A percentile compares a stretch with the other conserved stretches of the same genome.
These are phyloP conservation scores for Globisporangium viniferum DNA, from an alignment of 352 stramenopile genomes.

Conservation along the genomic window DNA sequence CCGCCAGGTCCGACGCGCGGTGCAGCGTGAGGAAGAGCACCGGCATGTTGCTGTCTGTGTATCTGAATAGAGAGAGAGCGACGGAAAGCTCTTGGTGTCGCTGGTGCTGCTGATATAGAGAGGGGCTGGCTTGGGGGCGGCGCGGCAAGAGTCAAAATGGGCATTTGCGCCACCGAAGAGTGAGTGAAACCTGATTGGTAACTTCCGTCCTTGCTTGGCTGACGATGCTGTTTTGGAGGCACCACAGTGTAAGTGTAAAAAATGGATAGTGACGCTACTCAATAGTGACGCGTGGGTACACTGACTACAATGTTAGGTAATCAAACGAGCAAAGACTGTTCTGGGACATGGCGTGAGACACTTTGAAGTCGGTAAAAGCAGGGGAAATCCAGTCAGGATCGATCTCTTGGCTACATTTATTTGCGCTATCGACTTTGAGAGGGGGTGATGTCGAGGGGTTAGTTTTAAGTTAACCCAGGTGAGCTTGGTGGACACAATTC, in stretches of 20 bases:
- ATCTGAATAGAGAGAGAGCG: background rate
- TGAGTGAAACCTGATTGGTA: background rate
- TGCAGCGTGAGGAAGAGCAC: slow-evolving; percentile 51
- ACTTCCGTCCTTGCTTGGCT: background rate
- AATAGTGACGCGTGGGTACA: slow-evolving; percentile 1
- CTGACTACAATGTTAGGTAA: background rate
- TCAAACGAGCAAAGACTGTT: background rate
- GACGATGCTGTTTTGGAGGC: background rate
- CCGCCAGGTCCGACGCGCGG: slow-evolving; percentile 46
- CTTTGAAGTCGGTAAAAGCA: background rate
- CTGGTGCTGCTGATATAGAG: background rate
- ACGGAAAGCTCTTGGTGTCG: background rate
- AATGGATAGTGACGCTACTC: background rate
- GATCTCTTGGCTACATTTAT: slow-evolving; percentile 7
- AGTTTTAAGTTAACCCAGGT: background rate
- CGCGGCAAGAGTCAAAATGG: slow-evolving; percentile 5
- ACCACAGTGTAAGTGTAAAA: background rate
- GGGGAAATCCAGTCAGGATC: background rate
- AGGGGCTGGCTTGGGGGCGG: background rate
- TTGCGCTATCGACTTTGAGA: slow-evolving; percentile 2
- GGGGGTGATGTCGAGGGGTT: background rate
- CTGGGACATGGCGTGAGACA: slow-evolving; percentile 10
- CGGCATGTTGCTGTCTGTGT: slow-evolving; percentile 27
- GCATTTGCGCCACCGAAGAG: background rate
- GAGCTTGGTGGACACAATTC: background rate